A percentile compares a stretch with the other conserved stretches of the same genome.
phyloP scores from a whole-genome alignment of 2,329 filamentous ascomycete genomes.

The Colletotrichum falcatum region DNA sequence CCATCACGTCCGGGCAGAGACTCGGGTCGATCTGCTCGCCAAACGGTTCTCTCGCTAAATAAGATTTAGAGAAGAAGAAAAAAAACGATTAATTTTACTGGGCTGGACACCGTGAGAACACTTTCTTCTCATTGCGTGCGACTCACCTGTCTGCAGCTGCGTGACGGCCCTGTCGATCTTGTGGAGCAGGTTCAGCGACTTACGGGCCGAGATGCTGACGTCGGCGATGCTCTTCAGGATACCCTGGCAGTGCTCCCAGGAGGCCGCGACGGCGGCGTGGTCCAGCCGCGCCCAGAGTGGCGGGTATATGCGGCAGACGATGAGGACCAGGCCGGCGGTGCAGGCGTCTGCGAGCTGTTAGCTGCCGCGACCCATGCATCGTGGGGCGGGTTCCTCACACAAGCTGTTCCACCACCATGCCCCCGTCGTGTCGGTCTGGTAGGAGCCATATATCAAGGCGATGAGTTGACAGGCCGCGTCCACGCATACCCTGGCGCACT shows the following conservation, averaged over 20 bases:
- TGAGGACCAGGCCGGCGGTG: conserved; percentile 5
- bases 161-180: conserved; percentile 11
- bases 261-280: not conserved
- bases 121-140: not conserved
- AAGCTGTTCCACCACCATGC: conserved; percentile 56
- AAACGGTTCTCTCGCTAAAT: not conserved
- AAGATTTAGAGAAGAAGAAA: no score
- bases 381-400: conserved; percentile 45
- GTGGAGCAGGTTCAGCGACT: conserved; percentile 17
- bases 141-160: conserved; percentile 2
- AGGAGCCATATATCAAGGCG: conserved; percentile 47
- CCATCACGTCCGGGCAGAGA: not conserved
- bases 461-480: conserved; percentile 48
- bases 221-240: not conserved
- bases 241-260: conserved; percentile 5
- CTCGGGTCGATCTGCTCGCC: not conserved
- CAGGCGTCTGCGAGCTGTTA: conserved; percentile 5
- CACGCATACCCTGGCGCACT: conserved; percentile 50
- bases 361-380: not conserved
- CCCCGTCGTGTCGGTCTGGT: conserved; percentile 45
- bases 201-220: conserved; percentile 1
- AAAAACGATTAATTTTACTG: not conserved
- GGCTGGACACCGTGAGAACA: not conserved
- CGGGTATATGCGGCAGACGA: conserved; percentile 9
- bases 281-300: conserved; percentile 5